Base-by-base conservation (phyloP, 805 yeast species). In the Tetrapisispora phaffii region DNA sequence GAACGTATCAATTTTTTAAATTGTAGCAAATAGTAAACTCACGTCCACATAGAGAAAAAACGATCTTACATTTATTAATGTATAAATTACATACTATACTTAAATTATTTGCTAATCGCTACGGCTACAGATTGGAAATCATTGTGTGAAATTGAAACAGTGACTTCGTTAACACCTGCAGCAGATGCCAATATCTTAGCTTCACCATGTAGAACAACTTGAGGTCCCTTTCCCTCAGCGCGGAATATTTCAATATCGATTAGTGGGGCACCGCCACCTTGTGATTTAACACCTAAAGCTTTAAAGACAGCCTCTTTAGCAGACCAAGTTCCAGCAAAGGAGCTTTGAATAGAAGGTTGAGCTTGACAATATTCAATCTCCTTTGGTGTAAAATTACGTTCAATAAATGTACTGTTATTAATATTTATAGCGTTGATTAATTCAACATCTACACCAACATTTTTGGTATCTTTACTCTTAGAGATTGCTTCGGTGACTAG, bases 241-340 rank as follows among this genome's bases (percentile, higher is more conserved):
- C 90, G 82, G 24, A 71, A 57, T 57, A 93, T 85, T 71, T 90
- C 97, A 67, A 93, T 94, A 49, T 87, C 96, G 63, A 76, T 78
- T 70, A 93, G 75, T 29, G 95, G 74, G 33, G 98, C 97, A 50
- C 97, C 98, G 15, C 90, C 96, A 48, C 99, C 99, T 62, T 80
- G 77, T 39, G 95, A 80, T 60, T 77, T 76, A 50, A 86, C 95
- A 50, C 93, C 89, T 60, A 93, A 73, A 17, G 96, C 85, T 73
- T 93, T 93, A 81, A 93, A 93, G 31, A 89, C 97, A 36, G 99
- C 98, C 72, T 93, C 99, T 71, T 93, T 93, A 38, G 98, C 98
- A 26, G 96, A 86, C 99, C 99, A 93, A 37, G 95, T 84, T 40
- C 99, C 99, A 23, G 98, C 88, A 68, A 76, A 93, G 3, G 97